Evolutionary conservation across 352 stramenopile genomes (phyloP), one percentile per base, ranked within the genome.

Genomic region (Pythium guiyangense): DNA sequence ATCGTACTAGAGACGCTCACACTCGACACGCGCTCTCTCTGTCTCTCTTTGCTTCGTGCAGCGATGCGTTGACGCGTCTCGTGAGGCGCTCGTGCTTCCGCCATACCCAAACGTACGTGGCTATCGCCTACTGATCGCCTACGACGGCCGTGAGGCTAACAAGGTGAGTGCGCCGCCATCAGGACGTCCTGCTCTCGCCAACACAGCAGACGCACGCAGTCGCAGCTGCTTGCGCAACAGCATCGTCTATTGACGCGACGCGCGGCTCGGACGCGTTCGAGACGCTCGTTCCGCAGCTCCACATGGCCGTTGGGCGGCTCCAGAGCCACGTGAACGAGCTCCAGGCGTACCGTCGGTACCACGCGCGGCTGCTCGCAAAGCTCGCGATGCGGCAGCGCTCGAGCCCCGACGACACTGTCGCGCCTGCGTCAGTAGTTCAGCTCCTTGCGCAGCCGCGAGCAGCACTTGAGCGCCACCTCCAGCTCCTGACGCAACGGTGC

Each of bases 341-440:
- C 6, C 20, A 69, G 45, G 37, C 67, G 3, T 71, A 69, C n/a
- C 39, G 49, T 9, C 66, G 70, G n/a, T 74, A 71, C 29, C 64
- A 82, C 54, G 31, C 69, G 20, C 63, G 76, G n/a, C 62, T 88
- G 25, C 27, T 85, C n/a, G 29, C 52, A 12, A 67, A 68, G 10
- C 49, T 85, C 2, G 59, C 78, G 40, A 42, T 60, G 6, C 31
- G 65, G 4, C 74, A 83, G 42, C 52, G 67, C 48, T 65, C 69
- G 22, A 22, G 48, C 10, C 54, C 62, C 35, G 59, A 58, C 12
- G 68, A 75, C 15, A 51, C 68, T 14, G 9, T 68, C 6, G 42
- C 85, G 35, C 76, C 76, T 2, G 74, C 71, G 9, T 72, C 70
- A 29, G 68, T 75, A 18, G 27, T 86, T 4, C 69, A 74, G 34